Evolutionary conservation across 208 protist species (phyloP).

Genomic region (Histomonas meleagridis): DNA sequence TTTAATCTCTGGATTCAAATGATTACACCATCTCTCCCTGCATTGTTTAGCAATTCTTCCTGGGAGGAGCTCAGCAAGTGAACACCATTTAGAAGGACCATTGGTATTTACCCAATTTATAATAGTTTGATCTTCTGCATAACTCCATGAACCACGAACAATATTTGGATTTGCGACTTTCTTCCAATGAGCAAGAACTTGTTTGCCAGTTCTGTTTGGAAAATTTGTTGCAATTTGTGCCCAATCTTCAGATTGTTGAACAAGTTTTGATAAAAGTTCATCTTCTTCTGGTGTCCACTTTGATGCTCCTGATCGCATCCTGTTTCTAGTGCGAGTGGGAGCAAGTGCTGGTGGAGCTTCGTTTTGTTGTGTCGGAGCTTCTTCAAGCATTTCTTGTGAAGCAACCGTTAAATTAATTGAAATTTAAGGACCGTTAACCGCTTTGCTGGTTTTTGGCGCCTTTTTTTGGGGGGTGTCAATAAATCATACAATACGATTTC

Average conservation of each 20-base stretch:
- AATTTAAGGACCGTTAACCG: too few species aligned
- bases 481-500: too few species aligned
- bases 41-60: neutral
- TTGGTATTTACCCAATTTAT: neutral
- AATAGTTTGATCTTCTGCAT: neutral
- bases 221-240: neutral
- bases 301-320: too few species aligned
- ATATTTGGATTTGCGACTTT: conserved; percentile 14
- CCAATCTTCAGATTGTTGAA: neutral
- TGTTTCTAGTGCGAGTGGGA: too few species aligned
- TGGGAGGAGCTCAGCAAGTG: neutral
- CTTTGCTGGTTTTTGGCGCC: too few species aligned
- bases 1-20: neutral
- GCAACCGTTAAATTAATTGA: too few species aligned
- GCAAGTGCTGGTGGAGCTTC: too few species aligned
- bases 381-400: too few species aligned
- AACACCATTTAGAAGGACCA: neutral
- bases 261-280: neutral
- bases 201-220: neutral
- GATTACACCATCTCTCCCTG: conserved; percentile 1
- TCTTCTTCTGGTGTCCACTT: conserved; percentile 19
- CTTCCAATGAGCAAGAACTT: neutral
- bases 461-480: too few species aligned
- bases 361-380: too few species aligned
- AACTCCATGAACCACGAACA: neutral